phyloP scores from a whole-genome alignment of 148 eudicot species.

The Rhododendron molle region DNA sequence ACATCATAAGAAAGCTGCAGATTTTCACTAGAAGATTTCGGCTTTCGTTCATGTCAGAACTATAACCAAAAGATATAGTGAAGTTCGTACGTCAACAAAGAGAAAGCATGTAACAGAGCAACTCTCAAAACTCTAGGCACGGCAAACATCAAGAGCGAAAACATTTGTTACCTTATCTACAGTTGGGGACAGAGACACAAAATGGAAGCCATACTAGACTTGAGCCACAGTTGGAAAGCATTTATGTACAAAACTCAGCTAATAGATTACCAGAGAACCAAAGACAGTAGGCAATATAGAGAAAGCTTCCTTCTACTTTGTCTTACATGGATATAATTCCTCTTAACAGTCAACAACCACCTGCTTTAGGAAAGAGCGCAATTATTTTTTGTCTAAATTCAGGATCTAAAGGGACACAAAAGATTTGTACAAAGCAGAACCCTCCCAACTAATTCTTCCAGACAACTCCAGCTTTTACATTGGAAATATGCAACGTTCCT shows the following conservation, averaged over 20 bases:
- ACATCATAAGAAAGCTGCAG: not conserved
- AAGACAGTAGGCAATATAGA: not conserved
- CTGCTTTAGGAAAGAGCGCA: not conserved
- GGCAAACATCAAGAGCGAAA: not conserved
- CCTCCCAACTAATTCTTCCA: not conserved
- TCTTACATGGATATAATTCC: not conserved
- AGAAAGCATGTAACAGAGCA: not conserved
- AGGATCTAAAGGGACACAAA: not conserved
- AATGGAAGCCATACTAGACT: not conserved
- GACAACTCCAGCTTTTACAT: not conserved
- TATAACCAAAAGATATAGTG: not conserved
- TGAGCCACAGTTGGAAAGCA: not conserved
- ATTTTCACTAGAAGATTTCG: not conserved
- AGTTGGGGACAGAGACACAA: not conserved
- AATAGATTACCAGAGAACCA: not conserved
- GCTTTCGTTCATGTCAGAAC: not conserved
- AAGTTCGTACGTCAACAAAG: not conserved
- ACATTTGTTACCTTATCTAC: not conserved
- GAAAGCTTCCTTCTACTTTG: not conserved
- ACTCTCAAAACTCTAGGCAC: not conserved
- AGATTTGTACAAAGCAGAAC: not conserved
- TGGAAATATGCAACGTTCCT: not conserved
- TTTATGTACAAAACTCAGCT: not conserved
- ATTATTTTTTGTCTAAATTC: not conserved
- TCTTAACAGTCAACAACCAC: not conserved